These are phyloP conservation scores for Pseudonitzschia multiseries DNA, from an alignment of 108 stramenopile species.

Conservation along the genomic window DNA sequence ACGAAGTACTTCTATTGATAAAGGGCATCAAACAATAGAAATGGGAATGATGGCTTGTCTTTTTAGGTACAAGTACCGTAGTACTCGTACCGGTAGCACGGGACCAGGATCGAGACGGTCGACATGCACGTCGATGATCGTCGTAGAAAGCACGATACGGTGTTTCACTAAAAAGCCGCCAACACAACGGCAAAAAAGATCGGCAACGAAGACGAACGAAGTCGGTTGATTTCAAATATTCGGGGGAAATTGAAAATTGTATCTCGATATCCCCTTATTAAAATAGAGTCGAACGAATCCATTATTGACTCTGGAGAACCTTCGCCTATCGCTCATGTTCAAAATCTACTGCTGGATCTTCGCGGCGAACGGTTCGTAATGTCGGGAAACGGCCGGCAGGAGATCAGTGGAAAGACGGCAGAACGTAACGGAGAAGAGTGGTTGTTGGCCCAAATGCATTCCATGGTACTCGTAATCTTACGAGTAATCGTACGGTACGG, in stretches of 20 bases:
- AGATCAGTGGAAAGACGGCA: too few relatives aligned
- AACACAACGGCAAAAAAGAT: background rate
- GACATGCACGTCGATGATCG: background rate
- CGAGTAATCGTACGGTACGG: too few relatives aligned
- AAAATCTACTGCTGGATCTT: too few relatives aligned
- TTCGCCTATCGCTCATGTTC: too few relatives aligned
- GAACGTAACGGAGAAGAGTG: too few relatives aligned
- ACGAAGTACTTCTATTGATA: too few relatives aligned
- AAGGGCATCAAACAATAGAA: background rate
- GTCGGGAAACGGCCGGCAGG: too few relatives aligned
- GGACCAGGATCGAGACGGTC: background rate
- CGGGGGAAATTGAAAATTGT: background rate
- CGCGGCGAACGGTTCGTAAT: too few relatives aligned
- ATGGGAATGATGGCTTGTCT: background rate
- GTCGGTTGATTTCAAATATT: background rate
- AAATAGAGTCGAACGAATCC: background rate
- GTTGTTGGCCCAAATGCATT: too few relatives aligned
- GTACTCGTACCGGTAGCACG: background rate
- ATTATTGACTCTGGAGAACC: background rate
- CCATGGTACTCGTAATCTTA: too few relatives aligned
- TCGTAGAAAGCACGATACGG: background rate
- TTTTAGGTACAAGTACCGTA: background rate
- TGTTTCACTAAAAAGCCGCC: too few relatives aligned
- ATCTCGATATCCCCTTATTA: background rate
- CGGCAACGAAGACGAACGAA: slow-evolving; percentile 8